Conservation (phyloP, 805 yeast genomes). For the Lachancea cidri region DNA sequence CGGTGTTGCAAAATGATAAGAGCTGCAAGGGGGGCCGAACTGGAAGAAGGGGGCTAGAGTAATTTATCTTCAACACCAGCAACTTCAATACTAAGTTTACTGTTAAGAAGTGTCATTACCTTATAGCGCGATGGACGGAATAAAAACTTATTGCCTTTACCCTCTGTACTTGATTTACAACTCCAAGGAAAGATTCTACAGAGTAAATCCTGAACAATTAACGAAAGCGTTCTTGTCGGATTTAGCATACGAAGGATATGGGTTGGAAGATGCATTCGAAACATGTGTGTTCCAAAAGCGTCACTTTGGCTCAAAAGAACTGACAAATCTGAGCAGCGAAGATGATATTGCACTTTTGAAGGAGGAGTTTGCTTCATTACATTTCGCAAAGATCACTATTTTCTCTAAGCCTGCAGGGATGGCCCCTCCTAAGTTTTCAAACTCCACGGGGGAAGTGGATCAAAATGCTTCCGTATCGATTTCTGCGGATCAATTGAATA, state of each 20-base stretch:
- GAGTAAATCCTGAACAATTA: constrained; percentile 3
- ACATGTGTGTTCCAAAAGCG: constrained; percentile 1
- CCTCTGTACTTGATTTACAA: constrained; percentile 5
- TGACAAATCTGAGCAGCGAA: neutral
- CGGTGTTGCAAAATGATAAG: neutral
- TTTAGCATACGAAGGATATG: neutral
- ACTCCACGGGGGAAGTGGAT: neutral
- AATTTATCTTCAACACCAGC: neutral
- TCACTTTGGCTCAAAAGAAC: neutral
- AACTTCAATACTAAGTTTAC: no score
- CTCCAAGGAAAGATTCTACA: constrained; percentile 2
- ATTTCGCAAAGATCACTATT: constrained; percentile 1
- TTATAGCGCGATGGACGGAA: constrained; percentile 3
- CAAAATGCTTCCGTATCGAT: no score
- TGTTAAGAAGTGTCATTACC: no score
- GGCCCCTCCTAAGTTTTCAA: neutral
- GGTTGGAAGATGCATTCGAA: constrained; percentile 4
- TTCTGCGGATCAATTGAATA: constrained; percentile 15
- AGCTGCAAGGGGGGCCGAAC: neutral
- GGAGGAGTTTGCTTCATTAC: constrained; percentile 2
- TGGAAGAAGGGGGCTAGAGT: neutral
- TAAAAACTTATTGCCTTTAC: constrained; percentile 2
- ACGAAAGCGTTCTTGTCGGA: constrained; percentile 2
- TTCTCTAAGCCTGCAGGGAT: neutral
- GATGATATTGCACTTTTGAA: constrained; percentile 4